A percentile compares a stretch with the other conserved stretches of the same genome.
Conservation (phyloP, 2,329 filamentous ascomycete genomes). For the Plenodomus biglobosus region DNA sequence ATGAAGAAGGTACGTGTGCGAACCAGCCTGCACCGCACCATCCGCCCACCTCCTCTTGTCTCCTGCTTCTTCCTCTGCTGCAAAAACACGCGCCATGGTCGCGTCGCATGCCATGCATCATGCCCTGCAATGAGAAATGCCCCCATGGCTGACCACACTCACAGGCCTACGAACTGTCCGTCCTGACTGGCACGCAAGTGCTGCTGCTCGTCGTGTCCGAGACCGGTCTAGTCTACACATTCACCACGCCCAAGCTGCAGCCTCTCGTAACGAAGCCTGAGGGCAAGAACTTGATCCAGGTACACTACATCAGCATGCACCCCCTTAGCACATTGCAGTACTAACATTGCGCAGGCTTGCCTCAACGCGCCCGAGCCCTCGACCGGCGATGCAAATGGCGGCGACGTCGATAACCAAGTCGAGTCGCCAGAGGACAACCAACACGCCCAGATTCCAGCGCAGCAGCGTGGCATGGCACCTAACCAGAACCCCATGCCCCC, state of each 20-base stretch:
- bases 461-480: constrained; percentile 63
- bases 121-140: constrained; percentile 11
- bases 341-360: constrained; percentile 71
- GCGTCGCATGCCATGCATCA: constrained; percentile 36
- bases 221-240: constrained; percentile 96
- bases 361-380: constrained; percentile 92
- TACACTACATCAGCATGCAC: constrained; percentile 50
- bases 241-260: constrained; percentile 97
- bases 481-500: constrained; percentile 65
- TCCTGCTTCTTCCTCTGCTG: too few relatives aligned
- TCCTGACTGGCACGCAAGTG: constrained; percentile 96
- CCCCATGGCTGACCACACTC: constrained; percentile 27
- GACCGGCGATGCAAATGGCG: constrained; percentile 68
- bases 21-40: not conserved
- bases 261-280: constrained; percentile 97
- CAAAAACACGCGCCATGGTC: constrained; percentile 4
- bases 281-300: constrained; percentile 99
- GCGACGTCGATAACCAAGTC: constrained; percentile 58
- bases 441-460: constrained; percentile 72
- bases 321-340: constrained; percentile 12
- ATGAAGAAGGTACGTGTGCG: constrained; percentile 93
- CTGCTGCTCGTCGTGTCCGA: constrained; percentile 95
- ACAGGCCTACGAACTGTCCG: constrained; percentile 96
- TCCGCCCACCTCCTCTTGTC: too few relatives aligned
- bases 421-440: constrained; percentile 92